A percentile compares a stretch with the other conserved stretches of the same genome.
These are phyloP conservation scores for Earliella scabrosa DNA, from an alignment of 1,284 basidiomycete genomes.

Conservation along the genomic window DNA sequence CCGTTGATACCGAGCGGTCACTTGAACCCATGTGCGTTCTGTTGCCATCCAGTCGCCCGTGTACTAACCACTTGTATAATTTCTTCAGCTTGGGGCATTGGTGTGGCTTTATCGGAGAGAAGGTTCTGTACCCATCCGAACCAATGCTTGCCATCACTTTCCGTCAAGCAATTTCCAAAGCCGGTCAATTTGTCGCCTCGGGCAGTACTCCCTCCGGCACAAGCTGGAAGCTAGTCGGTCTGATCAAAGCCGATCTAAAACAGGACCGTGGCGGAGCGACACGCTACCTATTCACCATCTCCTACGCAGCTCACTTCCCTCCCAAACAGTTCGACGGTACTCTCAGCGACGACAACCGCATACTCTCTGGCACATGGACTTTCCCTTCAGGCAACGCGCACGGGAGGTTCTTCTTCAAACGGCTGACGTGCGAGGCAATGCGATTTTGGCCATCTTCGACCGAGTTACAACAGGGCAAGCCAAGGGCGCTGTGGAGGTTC, in stretches of 20 bases:
- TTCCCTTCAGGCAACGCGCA: slow-evolving; percentile 1
- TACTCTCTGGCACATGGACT: slow-evolving; percentile 17
- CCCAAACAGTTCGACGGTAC: slow-evolving; percentile 7
- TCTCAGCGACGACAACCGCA: slow-evolving; percentile 10
- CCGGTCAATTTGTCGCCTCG: slow-evolving; percentile 7
- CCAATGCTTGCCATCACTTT: slow-evolving; percentile 12
- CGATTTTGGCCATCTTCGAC: slow-evolving; percentile 5
- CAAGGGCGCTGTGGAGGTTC: slow-evolving; percentile 13
- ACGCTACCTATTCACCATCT: slow-evolving; percentile 12
- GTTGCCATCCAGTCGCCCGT: too few relatives aligned
- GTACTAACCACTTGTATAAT: too few relatives aligned
- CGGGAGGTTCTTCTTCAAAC: slow-evolving; percentile 14
- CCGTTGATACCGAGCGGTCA: too few relatives aligned
- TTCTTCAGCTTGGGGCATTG: slow-evolving; percentile 13
- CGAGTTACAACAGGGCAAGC: background rate
- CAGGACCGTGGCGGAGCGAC: background rate
- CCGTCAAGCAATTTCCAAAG: background rate
- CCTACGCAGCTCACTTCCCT: slow-evolving; percentile 8
- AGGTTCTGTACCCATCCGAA: slow-evolving; percentile 5
- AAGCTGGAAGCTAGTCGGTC: slow-evolving; percentile 8
- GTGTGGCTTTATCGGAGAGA: slow-evolving; percentile 12
- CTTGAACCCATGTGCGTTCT: too few relatives aligned
- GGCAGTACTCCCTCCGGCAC: slow-evolving; percentile 9
- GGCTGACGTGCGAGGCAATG: slow-evolving; percentile 8
- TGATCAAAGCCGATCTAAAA: background rate